Evolutionary conservation across 2,329 filamentous ascomycete species (phyloP).

Genomic region (Magnaporthales sp.): DNA sequence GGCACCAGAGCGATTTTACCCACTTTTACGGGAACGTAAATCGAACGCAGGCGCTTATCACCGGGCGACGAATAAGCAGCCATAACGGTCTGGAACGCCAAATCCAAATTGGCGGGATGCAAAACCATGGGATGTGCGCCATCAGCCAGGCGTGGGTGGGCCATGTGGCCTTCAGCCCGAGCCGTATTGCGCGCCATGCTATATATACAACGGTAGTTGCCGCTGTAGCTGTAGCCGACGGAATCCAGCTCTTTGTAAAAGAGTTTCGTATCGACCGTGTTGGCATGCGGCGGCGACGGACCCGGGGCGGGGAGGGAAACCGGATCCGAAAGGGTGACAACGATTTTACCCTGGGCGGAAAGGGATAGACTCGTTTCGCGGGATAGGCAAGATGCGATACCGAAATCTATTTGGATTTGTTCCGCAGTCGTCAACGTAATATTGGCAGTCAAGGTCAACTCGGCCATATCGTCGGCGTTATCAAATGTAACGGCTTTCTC

Average conservation of each 20-base stretch:
- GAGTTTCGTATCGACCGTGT: not conserved
- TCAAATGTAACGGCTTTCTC: not conserved
- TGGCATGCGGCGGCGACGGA: not conserved
- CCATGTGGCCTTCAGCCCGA: not conserved
- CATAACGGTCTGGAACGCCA: constrained; percentile 24
- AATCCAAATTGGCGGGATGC: constrained; percentile 25
- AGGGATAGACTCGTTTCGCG: not conserved
- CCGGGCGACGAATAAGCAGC: constrained; percentile 22
- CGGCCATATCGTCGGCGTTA: not conserved
- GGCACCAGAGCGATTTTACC: not conserved
- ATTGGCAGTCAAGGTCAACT: not conserved
- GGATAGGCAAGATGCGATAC: not conserved
- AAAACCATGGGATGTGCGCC: constrained; percentile 13
- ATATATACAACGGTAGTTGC: not conserved
- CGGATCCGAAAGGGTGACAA: not conserved
- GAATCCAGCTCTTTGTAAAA: constrained; percentile 1
- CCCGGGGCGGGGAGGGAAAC: not conserved
- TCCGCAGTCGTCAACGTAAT: not conserved
- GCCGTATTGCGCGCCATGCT: not conserved
- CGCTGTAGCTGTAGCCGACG: not conserved
- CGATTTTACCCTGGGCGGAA: not conserved
- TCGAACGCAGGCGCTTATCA: constrained; percentile 21
- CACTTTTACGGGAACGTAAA: constrained; percentile 18
- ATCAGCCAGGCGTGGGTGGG: not conserved
- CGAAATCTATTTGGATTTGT: not conserved